Evolutionary conservation across 2,329 filamentous ascomycete genomes (phyloP), one percentile per base, ranked within the genome.

Genomic region (Aspergillus ochraceus): DNA sequence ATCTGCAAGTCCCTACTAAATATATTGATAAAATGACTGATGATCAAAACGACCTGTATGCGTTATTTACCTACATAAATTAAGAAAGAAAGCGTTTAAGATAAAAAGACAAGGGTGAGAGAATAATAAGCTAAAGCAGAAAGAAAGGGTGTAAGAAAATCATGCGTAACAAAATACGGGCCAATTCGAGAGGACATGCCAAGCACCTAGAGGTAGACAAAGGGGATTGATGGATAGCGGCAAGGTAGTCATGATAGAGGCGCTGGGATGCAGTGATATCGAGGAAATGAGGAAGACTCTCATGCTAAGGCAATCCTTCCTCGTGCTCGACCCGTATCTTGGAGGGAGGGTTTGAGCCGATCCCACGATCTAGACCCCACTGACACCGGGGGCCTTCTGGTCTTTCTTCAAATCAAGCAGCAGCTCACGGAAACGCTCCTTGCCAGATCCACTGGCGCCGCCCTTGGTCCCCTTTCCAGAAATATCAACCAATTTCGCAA

Each of bases 401-500:
- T 99, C 95, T 82, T 97, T 97, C 80, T 89, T 89, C 78, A 99
- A 80, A 76, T 88, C 93, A 69, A 93, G 79, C 70, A 99, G 81
- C 73, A 98, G 73, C 79, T 98, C 94, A 67, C 95, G 88, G 85
- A 99, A 98, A 65, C 92, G 91, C 77, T 96, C 92, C 85, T 99
- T 99, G 70, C 94, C 93, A 62, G 91, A 96, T 50, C 93, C 94
- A 62, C 88, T 88, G 49, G 91, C 92, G 72, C 93, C 94, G 60
- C 94, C 93, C 77, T 88, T 90, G 60, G 86, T 81, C 14, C 94
- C 92, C 81, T 98, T 99, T 63, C 95, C 95, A 71, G 92, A 97
- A 66, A 99, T 79, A 78, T 99, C 95, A n/a, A 98, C 93, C 68
- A 99, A 79, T 82, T 98, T 99, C 24, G 93, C 90, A 72, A 99